Base-by-base conservation (phyloP, 2,329 filamentous ascomycete species). In the Westerdykella ornata region DNA sequence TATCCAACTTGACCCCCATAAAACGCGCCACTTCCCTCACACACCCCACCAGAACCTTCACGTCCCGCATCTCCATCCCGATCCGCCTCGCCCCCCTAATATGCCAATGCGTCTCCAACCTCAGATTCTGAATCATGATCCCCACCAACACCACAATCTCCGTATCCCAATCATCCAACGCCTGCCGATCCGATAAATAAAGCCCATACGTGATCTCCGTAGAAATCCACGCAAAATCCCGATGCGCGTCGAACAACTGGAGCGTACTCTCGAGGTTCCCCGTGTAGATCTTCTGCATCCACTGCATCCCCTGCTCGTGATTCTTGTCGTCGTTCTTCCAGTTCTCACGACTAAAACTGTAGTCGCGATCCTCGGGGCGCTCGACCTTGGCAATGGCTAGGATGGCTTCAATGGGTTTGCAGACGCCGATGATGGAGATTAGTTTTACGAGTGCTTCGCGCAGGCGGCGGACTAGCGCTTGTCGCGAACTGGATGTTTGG, bases 381-480 rank as follows among this genome's bases (percentile, higher is more conserved):
- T 80, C 76, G 14, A 75, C 53, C 32, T 68, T 63, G 39, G 53
- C 63, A 39, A 80, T 78, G 26, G 70, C 64, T 3, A 78, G 62
- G 37, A 80, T 72, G 3, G 75, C 71, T 52, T 80, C 76, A 8
- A 81, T 62, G 8, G 77, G 77, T 51, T 80, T 81, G 60, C 75
- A 78, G 0, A 81, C 75, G 1, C 79, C 79, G 20, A 80, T 69
- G 4, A 81, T 64, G 5, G 48, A 48, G 5, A 78, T 66, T 14
- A 68, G 61, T 59, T 82, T 81, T 40, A 82, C 56, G n/a, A 82
- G 66, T 0, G 71, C 71, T 60, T 82, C 79, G 29, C 78, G 72
- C 1, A 78, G 48, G 6, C 73, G 65, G 3, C 70, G 67, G 15
- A 77, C 55, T 1, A 78, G 66, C 0, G 55, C 52, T 49, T 75